Conservation (phyloP, 805 yeast genomes). For the Candida boleticola region DNA sequence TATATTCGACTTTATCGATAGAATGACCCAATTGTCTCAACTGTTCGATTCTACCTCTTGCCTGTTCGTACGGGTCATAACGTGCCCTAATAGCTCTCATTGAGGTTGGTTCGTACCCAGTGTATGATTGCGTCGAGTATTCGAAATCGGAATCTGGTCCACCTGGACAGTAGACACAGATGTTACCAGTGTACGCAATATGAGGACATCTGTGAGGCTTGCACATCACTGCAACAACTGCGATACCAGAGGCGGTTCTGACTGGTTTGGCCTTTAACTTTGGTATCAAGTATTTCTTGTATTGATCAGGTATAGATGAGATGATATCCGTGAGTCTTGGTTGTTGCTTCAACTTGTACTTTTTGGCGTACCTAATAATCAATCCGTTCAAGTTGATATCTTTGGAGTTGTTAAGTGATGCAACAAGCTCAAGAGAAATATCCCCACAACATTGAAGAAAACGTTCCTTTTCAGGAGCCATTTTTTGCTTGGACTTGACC, state of each 20-base stretch:
- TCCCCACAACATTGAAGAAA: conserved; percentile 92
- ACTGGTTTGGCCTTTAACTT: conserved; percentile 98
- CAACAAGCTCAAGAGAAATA: conserved; percentile 80
- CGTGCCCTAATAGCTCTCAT: conserved; percentile 99
- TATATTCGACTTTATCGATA: conserved; percentile 95
- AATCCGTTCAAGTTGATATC: conserved; percentile 90
- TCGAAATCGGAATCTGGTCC: conserved; percentile 99
- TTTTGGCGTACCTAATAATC: conserved; percentile 80
- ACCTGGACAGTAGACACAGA: conserved; percentile 98
- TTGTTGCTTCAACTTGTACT: conserved; percentile 86
- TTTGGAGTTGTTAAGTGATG: conserved; percentile 67
- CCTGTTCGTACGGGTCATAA: conserved; percentile 98
- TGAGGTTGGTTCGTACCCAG: conserved; percentile 98
- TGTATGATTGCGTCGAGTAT: conserved; percentile 95
- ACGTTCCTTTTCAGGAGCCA: conserved; percentile 90
- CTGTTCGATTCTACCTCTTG: conserved; percentile 96
- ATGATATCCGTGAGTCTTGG: conserved; percentile 95
- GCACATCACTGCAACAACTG: conserved; percentile 99
- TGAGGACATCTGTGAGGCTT: conserved; percentile 99
- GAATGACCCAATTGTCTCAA: conserved; percentile 92
- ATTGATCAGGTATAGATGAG: conserved; percentile 92
- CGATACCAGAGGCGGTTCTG: conserved; percentile 97
- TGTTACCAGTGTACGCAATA: conserved; percentile 97
- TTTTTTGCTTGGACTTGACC: conserved; percentile 48
- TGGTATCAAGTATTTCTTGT: conserved; percentile 86